Conservation (phyloP, 2,329 filamentous ascomycete species). For the Aspergillus viridinutans region DNA sequence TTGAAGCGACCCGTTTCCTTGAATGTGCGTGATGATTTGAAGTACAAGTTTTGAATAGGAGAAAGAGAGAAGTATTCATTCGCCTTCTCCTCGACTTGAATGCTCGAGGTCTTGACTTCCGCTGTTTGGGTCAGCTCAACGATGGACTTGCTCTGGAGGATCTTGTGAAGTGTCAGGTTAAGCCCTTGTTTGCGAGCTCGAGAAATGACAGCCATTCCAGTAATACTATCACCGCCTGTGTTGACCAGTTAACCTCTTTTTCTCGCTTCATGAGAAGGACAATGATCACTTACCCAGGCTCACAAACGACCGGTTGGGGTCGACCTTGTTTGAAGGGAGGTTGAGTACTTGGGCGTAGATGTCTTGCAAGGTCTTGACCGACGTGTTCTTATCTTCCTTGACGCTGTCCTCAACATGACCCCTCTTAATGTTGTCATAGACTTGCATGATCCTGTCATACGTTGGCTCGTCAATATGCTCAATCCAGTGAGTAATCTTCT, state of each 20-base stretch:
- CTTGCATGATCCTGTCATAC: slow-evolving; percentile 38
- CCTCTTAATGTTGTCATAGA: slow-evolving; percentile 28
- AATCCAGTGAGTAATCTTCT: slow-evolving; percentile 42
- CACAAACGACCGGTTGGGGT: slow-evolving; percentile 33
- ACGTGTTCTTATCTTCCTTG: slow-evolving; percentile 14
- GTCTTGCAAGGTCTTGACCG: slow-evolving; percentile 22
- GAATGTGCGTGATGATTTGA: slow-evolving; percentile 19
- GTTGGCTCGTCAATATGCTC: slow-evolving; percentile 37
- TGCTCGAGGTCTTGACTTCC: slow-evolving; percentile 11
- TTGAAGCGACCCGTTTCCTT: slow-evolving; percentile 28
- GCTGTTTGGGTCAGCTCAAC: slow-evolving; percentile 26
- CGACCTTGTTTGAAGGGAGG: slow-evolving; percentile 29
- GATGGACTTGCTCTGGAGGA: slow-evolving; percentile 32
- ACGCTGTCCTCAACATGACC: slow-evolving; percentile 14
- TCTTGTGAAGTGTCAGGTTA: slow-evolving; percentile 29
- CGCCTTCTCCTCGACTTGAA: slow-evolving; percentile 22
- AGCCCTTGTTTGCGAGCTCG: slow-evolving; percentile 34
- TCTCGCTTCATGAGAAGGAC: neutral
- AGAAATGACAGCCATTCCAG: slow-evolving; percentile 37
- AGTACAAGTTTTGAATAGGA: slow-evolving; percentile 33
- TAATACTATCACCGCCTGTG: slow-evolving; percentile 38
- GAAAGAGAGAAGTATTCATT: slow-evolving; percentile 29
- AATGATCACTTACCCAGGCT: slow-evolving; percentile 27
- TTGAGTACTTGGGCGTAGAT: slow-evolving; percentile 37
- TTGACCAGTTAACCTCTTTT: neutral